Evolutionary conservation across 192 early-diverging fungal genomes (phyloP).

Genomic region (Linnemannia exigua): DNA sequence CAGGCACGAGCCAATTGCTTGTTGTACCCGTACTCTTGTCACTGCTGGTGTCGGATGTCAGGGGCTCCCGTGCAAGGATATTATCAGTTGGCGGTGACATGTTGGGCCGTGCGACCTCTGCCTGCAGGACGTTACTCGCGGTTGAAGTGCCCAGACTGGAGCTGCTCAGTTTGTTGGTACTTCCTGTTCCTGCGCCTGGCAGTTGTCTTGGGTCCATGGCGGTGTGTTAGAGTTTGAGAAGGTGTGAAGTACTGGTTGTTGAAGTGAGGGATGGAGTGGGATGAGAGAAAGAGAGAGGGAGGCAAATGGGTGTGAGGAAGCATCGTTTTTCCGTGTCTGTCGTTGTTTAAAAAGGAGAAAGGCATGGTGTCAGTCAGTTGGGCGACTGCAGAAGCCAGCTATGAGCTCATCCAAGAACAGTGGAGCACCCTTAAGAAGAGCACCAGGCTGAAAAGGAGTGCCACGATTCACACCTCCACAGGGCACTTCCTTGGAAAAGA

Average conservation of each 20-base stretch:
- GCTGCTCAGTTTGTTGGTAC: neutral
- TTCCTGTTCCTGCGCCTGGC: neutral
- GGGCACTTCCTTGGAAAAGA: neutral
- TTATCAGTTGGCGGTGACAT: neutral
- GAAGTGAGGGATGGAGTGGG: neutral
- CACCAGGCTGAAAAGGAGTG: neutral
- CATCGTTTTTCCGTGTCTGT: conserved; percentile 6
- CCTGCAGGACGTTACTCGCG: neutral
- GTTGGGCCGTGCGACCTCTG: neutral
- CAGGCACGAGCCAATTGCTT: neutral
- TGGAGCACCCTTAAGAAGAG: no score
- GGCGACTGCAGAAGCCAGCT: neutral
- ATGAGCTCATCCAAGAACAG: neutral
- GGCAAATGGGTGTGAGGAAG: neutral
- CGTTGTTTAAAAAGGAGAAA: neutral
- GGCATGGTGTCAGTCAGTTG: neutral
- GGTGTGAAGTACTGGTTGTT: neutral
- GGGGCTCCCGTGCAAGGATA: neutral
- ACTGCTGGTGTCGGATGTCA: neutral
- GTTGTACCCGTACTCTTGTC: neutral
- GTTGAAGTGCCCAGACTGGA: neutral
- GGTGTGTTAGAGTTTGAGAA: neutral
- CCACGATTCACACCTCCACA: neutral
- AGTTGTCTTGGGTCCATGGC: neutral
- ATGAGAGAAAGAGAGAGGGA: neutral